Conservation (phyloP, 2,329 filamentous ascomycete genomes). For the Volutella citrinella region DNA sequence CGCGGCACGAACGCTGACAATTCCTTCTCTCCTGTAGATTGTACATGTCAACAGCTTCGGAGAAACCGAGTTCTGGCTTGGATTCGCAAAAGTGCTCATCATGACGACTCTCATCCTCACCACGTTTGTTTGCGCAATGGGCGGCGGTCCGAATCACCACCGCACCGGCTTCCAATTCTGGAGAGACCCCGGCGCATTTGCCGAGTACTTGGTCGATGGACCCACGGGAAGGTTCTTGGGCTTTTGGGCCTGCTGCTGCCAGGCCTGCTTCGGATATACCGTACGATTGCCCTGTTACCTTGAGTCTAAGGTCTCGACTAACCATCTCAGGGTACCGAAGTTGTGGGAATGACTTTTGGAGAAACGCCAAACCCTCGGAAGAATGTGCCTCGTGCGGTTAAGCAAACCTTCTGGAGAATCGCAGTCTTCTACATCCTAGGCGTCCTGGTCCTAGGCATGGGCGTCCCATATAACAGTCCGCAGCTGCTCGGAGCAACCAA, state of each 20-base stretch:
- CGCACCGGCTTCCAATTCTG: slow-evolving; percentile 44
- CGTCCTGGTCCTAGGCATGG: slow-evolving; percentile 21
- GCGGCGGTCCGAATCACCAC: slow-evolving; percentile 34
- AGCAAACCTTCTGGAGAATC: slow-evolving; percentile 25
- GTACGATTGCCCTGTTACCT: no score
- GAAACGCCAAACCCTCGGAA: slow-evolving; percentile 23
- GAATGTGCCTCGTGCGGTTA: slow-evolving; percentile 20
- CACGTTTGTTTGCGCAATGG: slow-evolving; percentile 32
- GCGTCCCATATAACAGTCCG: slow-evolving; percentile 21
- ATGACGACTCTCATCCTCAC: slow-evolving; percentile 36
- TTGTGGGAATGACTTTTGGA: slow-evolving; percentile 15
- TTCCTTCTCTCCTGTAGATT: slow-evolving; percentile 24
- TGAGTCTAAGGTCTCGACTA: no score
- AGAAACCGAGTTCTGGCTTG: slow-evolving; percentile 48
- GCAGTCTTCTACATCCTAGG: slow-evolving; percentile 22
- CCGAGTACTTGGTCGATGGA: slow-evolving; percentile 31
- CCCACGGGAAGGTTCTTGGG: slow-evolving; percentile 36
- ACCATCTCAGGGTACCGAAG: slow-evolving; percentile 13
- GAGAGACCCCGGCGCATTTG: slow-evolving; percentile 41
- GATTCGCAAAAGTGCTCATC: slow-evolving; percentile 42
- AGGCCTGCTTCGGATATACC: no score
- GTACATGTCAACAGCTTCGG: slow-evolving; percentile 40
- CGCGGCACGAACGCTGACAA: not conserved
- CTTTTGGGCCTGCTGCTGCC: no score
- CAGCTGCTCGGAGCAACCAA: slow-evolving; percentile 13